Evolutionary conservation across 768 basidiomycete species (phyloP).

Genomic region (Mrakia blollopis): DNA sequence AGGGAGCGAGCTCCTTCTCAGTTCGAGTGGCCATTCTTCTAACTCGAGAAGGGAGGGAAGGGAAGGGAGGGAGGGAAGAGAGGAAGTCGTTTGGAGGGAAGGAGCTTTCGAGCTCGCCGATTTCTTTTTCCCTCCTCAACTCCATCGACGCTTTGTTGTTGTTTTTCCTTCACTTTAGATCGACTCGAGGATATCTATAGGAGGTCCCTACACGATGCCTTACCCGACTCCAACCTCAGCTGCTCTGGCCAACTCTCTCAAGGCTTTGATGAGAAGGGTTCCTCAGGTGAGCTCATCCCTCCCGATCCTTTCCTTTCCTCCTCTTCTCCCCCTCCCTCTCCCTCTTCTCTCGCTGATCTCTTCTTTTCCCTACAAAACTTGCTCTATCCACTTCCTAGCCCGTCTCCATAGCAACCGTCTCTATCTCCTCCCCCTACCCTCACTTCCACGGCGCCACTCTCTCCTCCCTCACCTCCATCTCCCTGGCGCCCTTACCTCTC

Average conservation of each 20-base stretch:
- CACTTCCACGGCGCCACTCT: conserved; percentile 83
- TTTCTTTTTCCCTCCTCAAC: background rate
- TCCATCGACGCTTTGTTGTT: background rate
- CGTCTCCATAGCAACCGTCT: conserved; percentile 32
- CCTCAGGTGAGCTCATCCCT: conserved; percentile 28
- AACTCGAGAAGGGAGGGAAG: too few species aligned
- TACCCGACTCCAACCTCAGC: background rate
- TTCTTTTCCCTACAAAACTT: background rate
- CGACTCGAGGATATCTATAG: background rate
- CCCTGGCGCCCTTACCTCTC: conserved; percentile 81
- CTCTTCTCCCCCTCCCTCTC: background rate
- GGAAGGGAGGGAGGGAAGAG: background rate
- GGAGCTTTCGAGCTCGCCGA: background rate
- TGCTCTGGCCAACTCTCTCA: conserved; percentile 21
- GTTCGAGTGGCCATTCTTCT: background rate
- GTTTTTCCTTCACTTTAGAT: background rate
- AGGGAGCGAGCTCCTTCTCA: background rate
- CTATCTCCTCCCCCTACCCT: conserved; percentile 11
- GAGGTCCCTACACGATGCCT: background rate
- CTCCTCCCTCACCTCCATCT: conserved; percentile 86
- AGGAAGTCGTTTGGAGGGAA: background rate
- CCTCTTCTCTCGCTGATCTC: background rate
- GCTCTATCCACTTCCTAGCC: conserved; percentile 6
- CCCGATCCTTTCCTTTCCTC: background rate
- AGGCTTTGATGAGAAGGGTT: conserved; percentile 30